phyloP scores from a whole-genome alignment of 495 filamentous ascomycete species.

The Trichocladium uniseriatum region DNA sequence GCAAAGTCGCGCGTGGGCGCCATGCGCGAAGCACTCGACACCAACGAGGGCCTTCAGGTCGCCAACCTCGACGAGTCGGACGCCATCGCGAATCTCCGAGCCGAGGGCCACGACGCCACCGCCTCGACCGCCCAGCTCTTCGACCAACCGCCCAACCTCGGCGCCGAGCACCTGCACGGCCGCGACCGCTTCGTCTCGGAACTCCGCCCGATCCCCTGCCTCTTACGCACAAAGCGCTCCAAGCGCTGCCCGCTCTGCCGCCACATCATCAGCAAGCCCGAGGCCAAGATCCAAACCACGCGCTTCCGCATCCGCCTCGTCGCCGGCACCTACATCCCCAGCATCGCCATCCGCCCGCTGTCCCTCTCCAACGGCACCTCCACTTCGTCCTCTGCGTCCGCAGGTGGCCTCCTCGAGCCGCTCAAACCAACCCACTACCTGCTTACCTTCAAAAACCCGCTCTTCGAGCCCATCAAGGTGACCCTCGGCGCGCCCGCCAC shows the following conservation, averaged over 20 bases:
- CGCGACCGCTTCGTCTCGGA: conserved; percentile 47
- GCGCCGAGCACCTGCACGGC: conserved; percentile 38
- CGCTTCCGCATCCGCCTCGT: conserved; percentile 85
- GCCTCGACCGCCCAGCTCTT: conserved; percentile 26
- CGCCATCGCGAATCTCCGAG: conserved; percentile 38
- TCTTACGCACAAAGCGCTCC: conserved; percentile 81
- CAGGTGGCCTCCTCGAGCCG: conserved; percentile 44
- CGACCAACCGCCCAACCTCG: conserved; percentile 38
- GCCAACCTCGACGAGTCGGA: conserved; percentile 43
- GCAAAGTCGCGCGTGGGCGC: conserved; percentile 53
- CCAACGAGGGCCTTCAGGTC: conserved; percentile 58
- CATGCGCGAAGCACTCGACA: conserved; percentile 69
- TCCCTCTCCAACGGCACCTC: conserved; percentile 29
- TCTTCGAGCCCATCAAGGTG: conserved; percentile 82
- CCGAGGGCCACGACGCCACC: conserved; percentile 35
- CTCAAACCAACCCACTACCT: conserved; percentile 69
- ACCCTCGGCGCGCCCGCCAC: conserved; percentile 75
- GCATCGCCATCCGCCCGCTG: conserved; percentile 60
- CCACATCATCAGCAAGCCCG: conserved; percentile 92
- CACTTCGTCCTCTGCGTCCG: background rate
- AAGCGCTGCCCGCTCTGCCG: conserved; percentile 89
- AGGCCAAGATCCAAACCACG: conserved; percentile 74
- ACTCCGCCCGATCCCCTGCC: conserved; percentile 67
- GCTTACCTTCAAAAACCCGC: conserved; percentile 82
- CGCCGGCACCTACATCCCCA: conserved; percentile 81